These are phyloP conservation scores for Anisodus tanguticus DNA, from an alignment of 257 asterid genomes.

Conservation along the genomic window DNA sequence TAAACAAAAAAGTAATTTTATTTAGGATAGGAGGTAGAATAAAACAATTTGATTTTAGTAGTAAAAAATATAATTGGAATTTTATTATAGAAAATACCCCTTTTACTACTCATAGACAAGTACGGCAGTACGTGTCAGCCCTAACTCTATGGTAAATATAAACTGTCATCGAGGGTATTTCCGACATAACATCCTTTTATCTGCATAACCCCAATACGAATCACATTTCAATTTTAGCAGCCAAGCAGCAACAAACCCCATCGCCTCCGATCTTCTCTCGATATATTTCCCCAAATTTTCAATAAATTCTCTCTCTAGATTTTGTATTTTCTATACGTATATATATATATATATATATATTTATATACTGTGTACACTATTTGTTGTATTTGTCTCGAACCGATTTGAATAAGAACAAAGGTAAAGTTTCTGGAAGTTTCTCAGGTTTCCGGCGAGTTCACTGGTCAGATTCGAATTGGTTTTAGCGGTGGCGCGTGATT, in stretches of 20 bases:
- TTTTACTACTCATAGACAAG: neutral
- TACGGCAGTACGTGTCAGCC: neutral
- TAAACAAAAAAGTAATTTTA: too few relatives aligned
- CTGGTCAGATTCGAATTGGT: conserved; percentile 32
- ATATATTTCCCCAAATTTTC: neutral
- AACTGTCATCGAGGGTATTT: neutral
- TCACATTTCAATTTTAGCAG: conserved; percentile 39
- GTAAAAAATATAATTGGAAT: too few relatives aligned
- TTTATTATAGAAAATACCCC: neutral
- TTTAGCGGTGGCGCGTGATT: conserved; percentile 24
- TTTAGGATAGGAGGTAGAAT: too few relatives aligned
- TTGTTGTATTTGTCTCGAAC: conserved; percentile 42
- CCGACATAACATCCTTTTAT: neutral
- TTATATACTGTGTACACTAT: neutral
- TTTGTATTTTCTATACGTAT: neutral
- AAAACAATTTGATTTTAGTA: too few relatives aligned
- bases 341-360: too few relatives aligned
- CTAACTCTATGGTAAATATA: neutral
- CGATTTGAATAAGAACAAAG: neutral
- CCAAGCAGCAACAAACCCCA: conserved; percentile 23
- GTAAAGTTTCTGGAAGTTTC: conserved; percentile 37
- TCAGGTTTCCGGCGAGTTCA: conserved; percentile 37
- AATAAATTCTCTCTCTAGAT: neutral
- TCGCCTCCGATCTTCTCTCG: conserved; percentile 45
- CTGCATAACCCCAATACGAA: conserved; percentile 39